A percentile compares a stretch with the other conserved stretches of the same genome.
These are phyloP conservation scores for Phlegmacium glaucopus DNA, from an alignment of 768 basidiomycete species.

Conservation along the genomic window DNA sequence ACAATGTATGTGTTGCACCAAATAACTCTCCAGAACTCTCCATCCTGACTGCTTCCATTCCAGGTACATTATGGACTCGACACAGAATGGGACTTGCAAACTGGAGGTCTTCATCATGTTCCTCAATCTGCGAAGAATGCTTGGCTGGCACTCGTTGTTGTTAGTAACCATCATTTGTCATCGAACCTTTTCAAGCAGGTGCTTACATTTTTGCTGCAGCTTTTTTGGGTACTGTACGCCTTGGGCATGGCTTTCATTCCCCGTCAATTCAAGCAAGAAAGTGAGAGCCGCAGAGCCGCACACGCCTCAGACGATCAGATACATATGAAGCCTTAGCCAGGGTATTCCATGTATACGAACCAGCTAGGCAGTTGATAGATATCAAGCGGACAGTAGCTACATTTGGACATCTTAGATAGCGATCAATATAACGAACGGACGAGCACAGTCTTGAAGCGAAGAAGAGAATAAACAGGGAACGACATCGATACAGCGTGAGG, in stretches of 20 bases:
- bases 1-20: constrained; percentile 32
- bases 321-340: no score
- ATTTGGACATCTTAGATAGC: no score
- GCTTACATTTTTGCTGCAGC: constrained; percentile 21
- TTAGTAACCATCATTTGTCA: constrained; percentile 17
- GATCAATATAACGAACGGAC: no score
- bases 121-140: constrained; percentile 38
- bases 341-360: no score
- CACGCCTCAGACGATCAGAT: constrained; percentile 14
- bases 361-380: no score
- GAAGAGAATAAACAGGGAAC: no score
- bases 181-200: neutral
- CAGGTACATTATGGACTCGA: constrained; percentile 50
- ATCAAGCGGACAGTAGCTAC: no score
- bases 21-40: neutral
- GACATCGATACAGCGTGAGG: no score
- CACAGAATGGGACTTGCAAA: constrained; percentile 37
- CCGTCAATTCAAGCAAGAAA: constrained; percentile 43
- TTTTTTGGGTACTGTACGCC: constrained; percentile 46
- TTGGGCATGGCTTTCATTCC: constrained; percentile 41
- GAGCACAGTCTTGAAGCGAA: no score
- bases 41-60: constrained; percentile 5
- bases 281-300: constrained; percentile 14
- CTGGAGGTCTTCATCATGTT: constrained; percentile 33
- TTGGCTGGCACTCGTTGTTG: constrained; percentile 44